Percentiles rank a stretch among this genome's conserved stretches.
Evolutionary conservation across 2,329 filamentous ascomycete species (phyloP).

Genomic region (Chrysoporthe austroafricana): DNA sequence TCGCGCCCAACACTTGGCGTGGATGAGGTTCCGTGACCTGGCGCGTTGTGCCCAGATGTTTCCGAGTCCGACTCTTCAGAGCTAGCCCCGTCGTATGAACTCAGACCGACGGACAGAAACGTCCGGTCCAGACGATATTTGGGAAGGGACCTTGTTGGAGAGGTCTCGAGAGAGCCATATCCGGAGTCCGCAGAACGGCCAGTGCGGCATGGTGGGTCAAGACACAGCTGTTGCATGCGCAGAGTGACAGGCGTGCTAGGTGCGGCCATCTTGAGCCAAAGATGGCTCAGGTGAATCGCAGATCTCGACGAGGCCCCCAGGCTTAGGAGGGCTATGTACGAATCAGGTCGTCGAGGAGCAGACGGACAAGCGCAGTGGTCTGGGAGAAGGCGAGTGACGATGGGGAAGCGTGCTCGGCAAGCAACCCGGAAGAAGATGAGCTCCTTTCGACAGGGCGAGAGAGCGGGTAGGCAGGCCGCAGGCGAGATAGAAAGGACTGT

Average conservation of each 20-base stretch:
- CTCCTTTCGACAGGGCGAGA: neutral
- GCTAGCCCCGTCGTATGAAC: constrained; percentile 26
- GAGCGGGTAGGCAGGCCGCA: constrained; percentile 6
- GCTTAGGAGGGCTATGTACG: neutral
- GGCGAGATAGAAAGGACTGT: neutral
- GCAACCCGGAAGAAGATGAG: neutral
- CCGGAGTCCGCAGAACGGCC: constrained; percentile 28
- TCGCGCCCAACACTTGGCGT: constrained; percentile 4
- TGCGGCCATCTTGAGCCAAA: constrained; percentile 15
- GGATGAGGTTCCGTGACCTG: neutral
- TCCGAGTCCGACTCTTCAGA: constrained; percentile 22
- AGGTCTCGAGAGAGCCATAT: constrained; percentile 27
- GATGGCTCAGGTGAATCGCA: neutral
- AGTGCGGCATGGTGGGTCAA: constrained; percentile 13
- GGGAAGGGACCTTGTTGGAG: constrained; percentile 1
- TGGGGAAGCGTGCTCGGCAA: neutral
- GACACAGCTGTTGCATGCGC: constrained; percentile 13
- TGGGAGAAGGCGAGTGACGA: neutral
- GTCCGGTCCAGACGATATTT: neutral
- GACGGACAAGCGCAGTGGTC: neutral
- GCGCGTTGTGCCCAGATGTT: neutral
- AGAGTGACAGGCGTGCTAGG: constrained; percentile 13
- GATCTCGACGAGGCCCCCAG: neutral
- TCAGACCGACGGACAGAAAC: constrained; percentile 14
- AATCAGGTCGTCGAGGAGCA: constrained; percentile 6